Evolutionary conservation across 2,329 filamentous ascomycete species (phyloP).

Genomic region (Fusarium euwallaceae): DNA sequence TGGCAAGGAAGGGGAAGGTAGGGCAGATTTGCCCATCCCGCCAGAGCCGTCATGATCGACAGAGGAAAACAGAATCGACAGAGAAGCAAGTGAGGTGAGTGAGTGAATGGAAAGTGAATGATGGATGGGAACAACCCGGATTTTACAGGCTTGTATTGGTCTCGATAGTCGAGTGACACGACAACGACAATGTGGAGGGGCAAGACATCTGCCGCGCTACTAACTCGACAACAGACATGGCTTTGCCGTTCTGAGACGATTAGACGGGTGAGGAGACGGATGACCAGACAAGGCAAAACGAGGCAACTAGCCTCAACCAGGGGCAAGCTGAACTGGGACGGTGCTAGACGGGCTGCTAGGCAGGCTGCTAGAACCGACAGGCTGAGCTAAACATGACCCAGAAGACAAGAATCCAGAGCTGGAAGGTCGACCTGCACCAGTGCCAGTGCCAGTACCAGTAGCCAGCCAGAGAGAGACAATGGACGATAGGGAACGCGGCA

Average conservation of each 20-base stretch:
- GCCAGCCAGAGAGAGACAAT: constrained; percentile 16
- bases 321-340: constrained; percentile 37
- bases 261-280: constrained; percentile 27
- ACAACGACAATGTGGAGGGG: not conserved
- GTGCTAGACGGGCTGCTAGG: constrained; percentile 5
- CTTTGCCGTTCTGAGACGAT: constrained; percentile 8
- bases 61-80: not conserved
- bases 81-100: not conserved
- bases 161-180: not conserved
- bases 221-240: not conserved
- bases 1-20: constrained; percentile 18
- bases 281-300: constrained; percentile 15
- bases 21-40: constrained; percentile 8
- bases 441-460: constrained; percentile 16
- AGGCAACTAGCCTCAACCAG: constrained; percentile 15
- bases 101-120: too few species aligned
- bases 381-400: constrained; percentile 30
- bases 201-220: not conserved
- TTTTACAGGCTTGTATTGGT: not conserved
- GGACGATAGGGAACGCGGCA: constrained; percentile 36
- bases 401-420: constrained; percentile 11
- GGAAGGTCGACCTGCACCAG: constrained; percentile 8
- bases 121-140: not conserved
- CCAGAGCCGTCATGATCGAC: constrained; percentile 3
- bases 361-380: not conserved